These are phyloP conservation scores for Annulohypoxylon maeteangense DNA, from an alignment of 495 filamentous ascomycete genomes.

Conservation along the genomic window DNA sequence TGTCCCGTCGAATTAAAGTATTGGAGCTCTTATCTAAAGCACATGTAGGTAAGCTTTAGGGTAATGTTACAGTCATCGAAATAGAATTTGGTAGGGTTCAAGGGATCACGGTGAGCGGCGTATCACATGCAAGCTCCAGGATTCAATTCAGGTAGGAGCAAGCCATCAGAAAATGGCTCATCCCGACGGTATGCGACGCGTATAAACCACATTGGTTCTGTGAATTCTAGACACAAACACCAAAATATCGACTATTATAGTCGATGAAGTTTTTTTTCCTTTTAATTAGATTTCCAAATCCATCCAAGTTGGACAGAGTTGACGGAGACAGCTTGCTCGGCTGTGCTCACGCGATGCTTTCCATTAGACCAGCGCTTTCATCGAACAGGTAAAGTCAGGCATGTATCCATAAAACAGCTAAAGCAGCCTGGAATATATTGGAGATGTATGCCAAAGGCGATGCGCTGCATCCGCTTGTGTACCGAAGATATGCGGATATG, in stretches of 20 bases:
- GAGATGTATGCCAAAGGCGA: background rate
- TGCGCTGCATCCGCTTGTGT: background rate
- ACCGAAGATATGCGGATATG: slow-evolving; percentile 26
- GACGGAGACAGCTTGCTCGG: background rate
- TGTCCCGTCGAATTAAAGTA: slow-evolving; percentile 17
- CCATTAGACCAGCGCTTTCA: background rate
- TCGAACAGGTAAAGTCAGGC: background rate
- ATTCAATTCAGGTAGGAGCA: background rate
- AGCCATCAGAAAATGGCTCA: slow-evolving; percentile 22
- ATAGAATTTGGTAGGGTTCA: background rate
- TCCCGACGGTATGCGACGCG: slow-evolving; percentile 29
- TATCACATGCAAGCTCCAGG: slow-evolving; percentile 2
- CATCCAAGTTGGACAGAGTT: background rate
- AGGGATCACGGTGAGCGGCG: background rate
- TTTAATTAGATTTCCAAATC: background rate
- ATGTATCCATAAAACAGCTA: background rate
- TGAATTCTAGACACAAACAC: background rate
- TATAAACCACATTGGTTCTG: background rate
- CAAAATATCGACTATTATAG: background rate
- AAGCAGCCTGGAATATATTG: background rate
- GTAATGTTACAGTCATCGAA: slow-evolving; percentile 19
- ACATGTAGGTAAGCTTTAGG: slow-evolving; percentile 24
- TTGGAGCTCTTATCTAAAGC: slow-evolving; percentile 27
- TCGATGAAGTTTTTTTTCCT: background rate
- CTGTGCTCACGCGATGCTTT: background rate